Evolutionary conservation across 805 yeast species (phyloP).

Genomic region (Schizosaccharomyces lindneri): DNA sequence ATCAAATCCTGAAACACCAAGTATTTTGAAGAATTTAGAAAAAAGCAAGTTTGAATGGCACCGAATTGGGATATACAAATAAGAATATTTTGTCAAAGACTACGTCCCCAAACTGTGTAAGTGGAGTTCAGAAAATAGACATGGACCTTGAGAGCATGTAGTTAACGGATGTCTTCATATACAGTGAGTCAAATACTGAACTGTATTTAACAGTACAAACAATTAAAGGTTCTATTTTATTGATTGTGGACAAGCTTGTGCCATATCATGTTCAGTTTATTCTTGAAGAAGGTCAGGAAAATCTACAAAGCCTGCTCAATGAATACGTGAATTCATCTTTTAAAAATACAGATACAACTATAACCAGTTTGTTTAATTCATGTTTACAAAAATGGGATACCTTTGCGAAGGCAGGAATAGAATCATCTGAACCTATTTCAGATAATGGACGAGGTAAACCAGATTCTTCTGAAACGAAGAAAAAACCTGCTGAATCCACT

Average conservation of each 20-base stretch:
- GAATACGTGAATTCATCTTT: not conserved
- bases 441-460: no score
- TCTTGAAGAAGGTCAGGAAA: not conserved
- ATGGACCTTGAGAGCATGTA: no score
- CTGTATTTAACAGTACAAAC: not conserved
- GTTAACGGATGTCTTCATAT: no score
- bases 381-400: not conserved
- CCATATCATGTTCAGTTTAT: not conserved
- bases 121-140: not conserved
- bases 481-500: no score
- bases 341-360: not conserved
- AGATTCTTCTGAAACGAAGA: no score
- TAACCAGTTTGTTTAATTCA: not conserved
- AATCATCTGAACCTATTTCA: no score
- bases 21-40: no score
- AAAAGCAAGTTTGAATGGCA: not conserved
- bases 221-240: not conserved
- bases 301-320: not conserved
- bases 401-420: not conserved
- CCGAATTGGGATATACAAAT: not conserved
- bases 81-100: not conserved
- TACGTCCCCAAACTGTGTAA: not conserved
- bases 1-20: no score
- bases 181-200: not conserved
- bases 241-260: not conserved